Evolutionary conservation across 371 early-diverging fungal genomes (phyloP), one percentile per base, ranked within the genome.

Genomic region (Apophysomyces variabilis): DNA sequence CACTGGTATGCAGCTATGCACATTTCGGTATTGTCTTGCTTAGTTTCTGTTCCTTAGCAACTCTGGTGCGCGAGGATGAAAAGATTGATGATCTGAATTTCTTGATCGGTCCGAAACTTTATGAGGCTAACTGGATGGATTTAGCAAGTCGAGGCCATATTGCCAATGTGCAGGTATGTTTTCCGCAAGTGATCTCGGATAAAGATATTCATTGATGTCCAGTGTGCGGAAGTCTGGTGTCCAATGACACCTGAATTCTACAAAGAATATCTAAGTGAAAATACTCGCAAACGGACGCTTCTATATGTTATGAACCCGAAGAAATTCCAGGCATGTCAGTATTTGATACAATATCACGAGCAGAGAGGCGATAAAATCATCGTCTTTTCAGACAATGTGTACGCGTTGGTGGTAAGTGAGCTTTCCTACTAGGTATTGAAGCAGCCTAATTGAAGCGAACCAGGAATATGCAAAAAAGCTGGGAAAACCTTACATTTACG

Each of bases 111-210:
- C 99, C 99, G 37, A 99, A 99, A 79, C 83, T 99, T 37, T 99
- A 97, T 79, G 99, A 99, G 82, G 99, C 99, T 37, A 99, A 99
- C 76, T 99, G 99, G 99, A 94, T 99, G 92, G 99, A 99, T 76
- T 80, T 99, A 60, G 96, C 99, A 45, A 90, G 88, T 39, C 89
- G 94, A 69, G 99, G 99, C 21, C 99, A 99, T 75, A 99, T 99
- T 81, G 99, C 99, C 26, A 96, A 91, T 45, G 99, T 99, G 7
- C 93, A 97, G 72, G 76, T 75, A 68, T 21, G 39, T n/a, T 54
- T 11, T 38, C 18, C 9, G 14, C 7, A 41, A 36, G 65, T 75
- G 72, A 16, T 13, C 41, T 26, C 4, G 38, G 41, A 18, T 43
- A 6, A 6, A 8, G 26, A 43, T 61, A 16, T n/a, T 62, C 47